Evolutionary conservation across 2,329 filamentous ascomycete species (phyloP), one percentile per base, ranked within the genome.

Genomic region (Paracoccidioides brasiliensis): DNA sequence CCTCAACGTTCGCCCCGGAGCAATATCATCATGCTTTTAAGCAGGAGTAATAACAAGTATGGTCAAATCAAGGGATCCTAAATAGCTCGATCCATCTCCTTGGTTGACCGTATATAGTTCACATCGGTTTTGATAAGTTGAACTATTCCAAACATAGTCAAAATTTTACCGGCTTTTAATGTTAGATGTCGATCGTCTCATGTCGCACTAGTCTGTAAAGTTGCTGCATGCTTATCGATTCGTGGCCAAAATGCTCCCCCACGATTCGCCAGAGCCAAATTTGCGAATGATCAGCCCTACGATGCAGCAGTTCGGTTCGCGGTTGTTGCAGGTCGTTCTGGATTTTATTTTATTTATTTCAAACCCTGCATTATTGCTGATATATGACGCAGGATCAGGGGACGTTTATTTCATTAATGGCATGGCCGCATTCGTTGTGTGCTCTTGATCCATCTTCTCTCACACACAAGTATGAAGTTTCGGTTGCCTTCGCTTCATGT

Each of bases 401-500:
- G 8, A 12, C n/a, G 12, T 22, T 22, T 22, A 22, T 22, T 22
- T 22, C 22, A 22, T 22, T 2, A 22, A 22, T 22, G 22, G 22
- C 22, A 22, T 22, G 22, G 22, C 22, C 22, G 22, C 22, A 22
- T 22, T 22, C 22, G 2, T 22, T 22, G 22, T 22, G 22, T 22
- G 22, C 22, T 22, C 22, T 22, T 22, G 22, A 22, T 22, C 33
- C 12, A 5, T 22, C 32, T 1, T 9, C 33, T 15, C 32, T 10
- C 35, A 12, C 2, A 10, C 9, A 5, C n/a, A 37, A 50, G 12
- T 41, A 64, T 66, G 63, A 64, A 57, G 42, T 66, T 75, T 54
- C 61, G 67, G 54, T 64, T 64, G 52, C 74, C 74, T 43, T 68
- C 67, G 55, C 64, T 77, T 48, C 68, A 67, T 53, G 74, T 78